Percentiles rank a stretch among this genome's conserved stretches.
Evolutionary conservation across 2,329 filamentous ascomycete species (phyloP).

Genomic region (Leptographium galeiforme): DNA sequence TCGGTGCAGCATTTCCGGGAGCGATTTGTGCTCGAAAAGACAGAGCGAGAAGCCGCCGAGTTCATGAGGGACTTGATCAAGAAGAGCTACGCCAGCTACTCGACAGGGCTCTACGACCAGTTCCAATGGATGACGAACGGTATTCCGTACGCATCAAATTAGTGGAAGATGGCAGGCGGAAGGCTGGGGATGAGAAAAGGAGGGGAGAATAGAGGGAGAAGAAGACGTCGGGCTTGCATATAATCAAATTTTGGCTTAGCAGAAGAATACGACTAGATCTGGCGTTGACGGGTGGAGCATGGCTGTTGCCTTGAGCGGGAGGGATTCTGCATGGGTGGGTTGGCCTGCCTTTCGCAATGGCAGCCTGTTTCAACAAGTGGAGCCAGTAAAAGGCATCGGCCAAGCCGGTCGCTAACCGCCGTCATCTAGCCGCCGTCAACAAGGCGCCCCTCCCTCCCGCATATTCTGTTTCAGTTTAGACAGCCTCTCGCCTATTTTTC

Average conservation of each 20-base stretch:
- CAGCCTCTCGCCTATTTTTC: too few relatives aligned
- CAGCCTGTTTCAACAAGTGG: too few relatives aligned
- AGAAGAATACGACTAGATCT: neutral
- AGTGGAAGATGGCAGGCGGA: slow-evolving; percentile 3
- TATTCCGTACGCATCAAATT: slow-evolving; percentile 12
- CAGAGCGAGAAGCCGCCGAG: slow-evolving; percentile 82
- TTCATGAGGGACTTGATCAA: slow-evolving; percentile 83
- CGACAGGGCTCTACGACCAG: slow-evolving; percentile 91
- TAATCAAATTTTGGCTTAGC: neutral
- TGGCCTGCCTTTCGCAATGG: neutral
- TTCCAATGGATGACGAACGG: slow-evolving; percentile 50
- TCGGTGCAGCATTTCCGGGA: slow-evolving; percentile 87
- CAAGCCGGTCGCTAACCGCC: too few relatives aligned
- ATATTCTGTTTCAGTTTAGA: too few relatives aligned
- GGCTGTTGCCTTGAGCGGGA: neutral
- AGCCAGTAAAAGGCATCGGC: too few relatives aligned
- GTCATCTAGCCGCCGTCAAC: too few relatives aligned
- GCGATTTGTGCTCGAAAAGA: slow-evolving; percentile 83
- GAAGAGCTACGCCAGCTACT: slow-evolving; percentile 82
- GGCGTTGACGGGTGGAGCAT: neutral
- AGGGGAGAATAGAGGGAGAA: neutral
- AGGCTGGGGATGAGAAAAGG: neutral
- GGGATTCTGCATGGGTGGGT: neutral
- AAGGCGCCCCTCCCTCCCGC: too few relatives aligned
- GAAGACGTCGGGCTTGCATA: neutral